Percentiles rank a stretch among this genome's conserved stretches.
These are phyloP conservation scores for Tilletiaria anomala DNA, from an alignment of 1,284 basidiomycete species.

Conservation along the genomic window DNA sequence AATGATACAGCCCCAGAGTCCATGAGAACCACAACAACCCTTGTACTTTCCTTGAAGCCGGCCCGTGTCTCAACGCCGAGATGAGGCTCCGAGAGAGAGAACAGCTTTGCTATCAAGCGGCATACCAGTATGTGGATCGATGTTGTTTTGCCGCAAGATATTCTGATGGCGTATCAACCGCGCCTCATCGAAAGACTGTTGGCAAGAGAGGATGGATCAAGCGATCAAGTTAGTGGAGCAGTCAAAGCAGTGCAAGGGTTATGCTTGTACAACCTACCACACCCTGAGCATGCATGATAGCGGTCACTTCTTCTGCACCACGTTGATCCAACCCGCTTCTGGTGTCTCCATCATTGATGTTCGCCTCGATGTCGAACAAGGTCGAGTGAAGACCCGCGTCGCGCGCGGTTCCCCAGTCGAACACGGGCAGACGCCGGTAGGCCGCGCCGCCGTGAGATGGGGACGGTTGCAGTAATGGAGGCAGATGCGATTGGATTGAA, in stretches of 20 bases:
- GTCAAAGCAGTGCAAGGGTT: neutral
- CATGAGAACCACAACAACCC: no score
- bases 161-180: slow-evolving; percentile 26
- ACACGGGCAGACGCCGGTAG: slow-evolving; percentile 5
- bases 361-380: slow-evolving; percentile 31
- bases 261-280: slow-evolving; percentile 14
- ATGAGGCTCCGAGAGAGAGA: no score
- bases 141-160: slow-evolving; percentile 18
- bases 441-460: neutral
- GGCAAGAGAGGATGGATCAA: neutral
- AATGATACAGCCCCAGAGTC: no score
- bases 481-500: no score
- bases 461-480: slow-evolving; percentile 2
- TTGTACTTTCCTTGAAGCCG: no score
- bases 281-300: slow-evolving; percentile 19
- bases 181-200: slow-evolving; percentile 30
- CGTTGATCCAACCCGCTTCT: slow-evolving; percentile 21
- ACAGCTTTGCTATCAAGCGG: slow-evolving; percentile 32
- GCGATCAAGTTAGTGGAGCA: neutral
- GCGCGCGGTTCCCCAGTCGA: slow-evolving; percentile 16
- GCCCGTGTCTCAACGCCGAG: no score
- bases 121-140: slow-evolving; percentile 32
- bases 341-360: slow-evolving; percentile 19
- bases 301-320: slow-evolving; percentile 24
- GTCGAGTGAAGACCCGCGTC: slow-evolving; percentile 16